Evolutionary conservation across 441 rosid species (phyloP), one percentile per base, ranked within the genome.

Genomic region (Brassica balearica): DNA sequence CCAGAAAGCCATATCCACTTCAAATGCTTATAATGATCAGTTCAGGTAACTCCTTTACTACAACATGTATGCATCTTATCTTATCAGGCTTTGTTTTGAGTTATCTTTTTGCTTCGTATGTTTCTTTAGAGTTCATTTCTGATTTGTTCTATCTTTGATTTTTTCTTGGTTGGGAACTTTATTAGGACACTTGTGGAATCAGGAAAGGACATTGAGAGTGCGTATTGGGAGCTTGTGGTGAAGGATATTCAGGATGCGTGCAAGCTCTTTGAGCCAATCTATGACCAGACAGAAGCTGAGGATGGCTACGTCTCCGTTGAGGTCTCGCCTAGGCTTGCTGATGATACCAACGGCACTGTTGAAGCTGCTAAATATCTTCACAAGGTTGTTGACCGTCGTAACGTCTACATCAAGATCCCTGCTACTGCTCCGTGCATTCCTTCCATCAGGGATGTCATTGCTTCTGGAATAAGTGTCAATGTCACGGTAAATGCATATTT

Each of bases 241-340:
- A 92, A 89, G 91, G 99, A 93, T 85, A 96, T 96, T 80, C 98
- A 96, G 76, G 98, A 92, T 86, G 99, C 99, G 0, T 96, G 98
- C 88, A 91, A 87, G 73, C 97, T 92, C 60, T 96, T 96, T 83
- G 98, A 96, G 91, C 72, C 92, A 59, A 90, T 96, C 71, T 96
- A 96, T 80, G 96, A 94, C 75, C 82, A 91, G 77, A 96, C 98
- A 29, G 93, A 94, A 77, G 97, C 87, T 70, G 97, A 83, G 6
- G 99, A 96, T 83, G 99, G 99, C 62, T 94, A 96, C 77, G 98
- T 96, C 72, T 93, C 98, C 11, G 99, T 94, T 17, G 97, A 96
- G 88, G 99, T 96, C 76, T 93, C 98, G 61, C 99, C 98, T 22
- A 87, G 88, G 76, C 95, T 96, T 68, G 98, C 99, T 46, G 94